Conservation (phyloP, 768 basidiomycete species). For the Naematelia encephala region DNA sequence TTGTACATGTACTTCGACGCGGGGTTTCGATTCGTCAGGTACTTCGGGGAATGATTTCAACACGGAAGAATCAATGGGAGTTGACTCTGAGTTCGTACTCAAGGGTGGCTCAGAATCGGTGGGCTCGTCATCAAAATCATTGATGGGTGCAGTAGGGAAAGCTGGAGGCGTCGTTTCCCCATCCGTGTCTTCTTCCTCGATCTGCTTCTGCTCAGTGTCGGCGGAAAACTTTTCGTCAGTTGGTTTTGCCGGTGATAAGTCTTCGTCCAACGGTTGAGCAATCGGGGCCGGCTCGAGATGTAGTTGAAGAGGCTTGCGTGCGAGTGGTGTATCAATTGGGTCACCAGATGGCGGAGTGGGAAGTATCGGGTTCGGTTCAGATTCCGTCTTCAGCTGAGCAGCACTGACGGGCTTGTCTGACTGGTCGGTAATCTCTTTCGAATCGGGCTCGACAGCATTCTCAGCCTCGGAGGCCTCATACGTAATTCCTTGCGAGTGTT, state of each 20-base stretch:
- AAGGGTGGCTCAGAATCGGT: neutral
- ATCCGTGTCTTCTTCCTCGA: neutral
- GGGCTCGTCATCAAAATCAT: neutral
- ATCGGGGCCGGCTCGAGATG: constrained; percentile 39
- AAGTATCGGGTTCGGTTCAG: neutral
- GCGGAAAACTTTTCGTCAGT: too few relatives aligned
- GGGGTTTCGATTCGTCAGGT: constrained; percentile 38
- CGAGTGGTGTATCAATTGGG: neutral
- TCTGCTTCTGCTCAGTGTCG: too few relatives aligned
- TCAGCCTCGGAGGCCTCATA: neutral
- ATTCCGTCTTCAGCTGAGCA: neutral
- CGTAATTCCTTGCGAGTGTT: neutral
- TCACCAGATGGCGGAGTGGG: neutral
- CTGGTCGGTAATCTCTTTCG: too few relatives aligned
- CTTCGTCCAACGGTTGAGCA: constrained; percentile 26
- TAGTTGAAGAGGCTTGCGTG: constrained; percentile 26
- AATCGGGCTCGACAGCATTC: too few relatives aligned
- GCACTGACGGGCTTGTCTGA: neutral
- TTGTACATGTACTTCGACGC: constrained; percentile 40
- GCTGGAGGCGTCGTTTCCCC: constrained; percentile 7
- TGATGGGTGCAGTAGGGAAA: constrained; percentile 22
- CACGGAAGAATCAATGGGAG: constrained; percentile 33
- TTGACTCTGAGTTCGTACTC: neutral
- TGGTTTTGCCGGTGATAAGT: neutral
- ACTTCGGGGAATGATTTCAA: constrained; percentile 40